Evolutionary conservation across 2,329 filamentous ascomycete species (phyloP).

Genomic region (Xylariales sp.): DNA sequence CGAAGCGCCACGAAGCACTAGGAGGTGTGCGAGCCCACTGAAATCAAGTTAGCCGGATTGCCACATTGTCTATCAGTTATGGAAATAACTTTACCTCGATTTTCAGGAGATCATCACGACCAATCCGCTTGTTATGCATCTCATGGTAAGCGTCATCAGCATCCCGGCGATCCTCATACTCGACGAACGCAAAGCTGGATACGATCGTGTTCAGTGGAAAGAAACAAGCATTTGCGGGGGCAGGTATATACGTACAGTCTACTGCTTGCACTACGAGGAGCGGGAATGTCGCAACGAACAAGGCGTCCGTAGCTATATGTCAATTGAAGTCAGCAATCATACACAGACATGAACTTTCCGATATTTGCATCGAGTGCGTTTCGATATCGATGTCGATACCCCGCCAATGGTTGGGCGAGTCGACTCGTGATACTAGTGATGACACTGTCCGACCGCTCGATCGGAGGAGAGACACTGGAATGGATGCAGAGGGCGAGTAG

Average conservation of each 20-base stretch:
- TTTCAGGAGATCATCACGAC: constrained; percentile 91
- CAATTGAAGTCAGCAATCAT: constrained; percentile 38
- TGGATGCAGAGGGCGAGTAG: constrained; percentile 24
- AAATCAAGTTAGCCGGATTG: constrained; percentile 11
- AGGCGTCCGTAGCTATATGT: constrained; percentile 82
- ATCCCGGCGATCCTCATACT: constrained; percentile 97
- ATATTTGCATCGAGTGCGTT: constrained; percentile 25
- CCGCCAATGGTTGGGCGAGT: constrained; percentile 28
- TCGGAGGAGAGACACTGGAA: constrained; percentile 35
- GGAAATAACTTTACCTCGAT: constrained; percentile 70
- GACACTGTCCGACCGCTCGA: constrained; percentile 39
- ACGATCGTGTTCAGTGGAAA: not conserved
- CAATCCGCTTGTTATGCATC: constrained; percentile 99
- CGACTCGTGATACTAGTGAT: constrained; percentile 30
- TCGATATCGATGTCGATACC: constrained; percentile 27
- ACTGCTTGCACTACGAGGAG: constrained; percentile 87
- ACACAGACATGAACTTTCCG: constrained; percentile 22
- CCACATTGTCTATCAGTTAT: constrained; percentile 10
- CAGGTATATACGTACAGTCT: constrained; percentile 71
- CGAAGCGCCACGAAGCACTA: constrained; percentile 97
- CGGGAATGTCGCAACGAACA: constrained; percentile 96
- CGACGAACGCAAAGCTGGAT: constrained; percentile 87
- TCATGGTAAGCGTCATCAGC: constrained; percentile 98
- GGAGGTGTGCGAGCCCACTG: constrained; percentile 98
- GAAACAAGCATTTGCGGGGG: too few species aligned